phyloP scores from a whole-genome alignment of 257 asterid species.

The Verbascum thapsus region DNA sequence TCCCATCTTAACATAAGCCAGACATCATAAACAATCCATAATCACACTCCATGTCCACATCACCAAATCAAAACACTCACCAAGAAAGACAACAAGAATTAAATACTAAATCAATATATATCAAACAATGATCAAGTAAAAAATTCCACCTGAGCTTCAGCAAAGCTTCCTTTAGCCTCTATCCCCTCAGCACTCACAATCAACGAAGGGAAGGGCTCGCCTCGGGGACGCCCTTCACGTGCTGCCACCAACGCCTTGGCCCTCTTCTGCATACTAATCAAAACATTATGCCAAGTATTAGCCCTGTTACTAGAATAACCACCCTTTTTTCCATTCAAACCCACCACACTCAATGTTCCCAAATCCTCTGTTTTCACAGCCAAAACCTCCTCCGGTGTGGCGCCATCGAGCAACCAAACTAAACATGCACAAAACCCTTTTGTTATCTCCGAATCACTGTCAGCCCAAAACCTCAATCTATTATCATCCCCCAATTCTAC shows the following conservation, averaged over 20 bases:
- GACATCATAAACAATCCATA: slow-evolving; percentile 8
- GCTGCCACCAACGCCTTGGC: slow-evolving; percentile 65
- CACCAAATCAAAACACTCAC: neutral
- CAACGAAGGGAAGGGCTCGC: slow-evolving; percentile 75
- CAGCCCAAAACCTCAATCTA: slow-evolving; percentile 55
- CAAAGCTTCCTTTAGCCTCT: slow-evolving; percentile 85
- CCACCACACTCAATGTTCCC: slow-evolving; percentile 56
- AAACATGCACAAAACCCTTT: slow-evolving; percentile 89
- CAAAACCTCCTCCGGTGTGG: slow-evolving; percentile 63
- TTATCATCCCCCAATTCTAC: slow-evolving; percentile 48
- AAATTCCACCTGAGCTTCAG: slow-evolving; percentile 78
- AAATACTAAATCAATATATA: neutral
- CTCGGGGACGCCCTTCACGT: slow-evolving; percentile 56
- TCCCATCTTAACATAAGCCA: slow-evolving; percentile 4
- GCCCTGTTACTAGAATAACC: slow-evolving; percentile 56
- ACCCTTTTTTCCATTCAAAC: slow-evolving; percentile 46
- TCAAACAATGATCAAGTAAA: neutral
- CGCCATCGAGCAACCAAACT: slow-evolving; percentile 85
- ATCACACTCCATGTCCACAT: slow-evolving; percentile 31
- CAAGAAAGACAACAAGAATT: neutral
- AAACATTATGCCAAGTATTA: slow-evolving; percentile 94
- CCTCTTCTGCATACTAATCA: slow-evolving; percentile 90
- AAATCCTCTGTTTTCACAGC: slow-evolving; percentile 76
- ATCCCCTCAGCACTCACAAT: slow-evolving; percentile 64
- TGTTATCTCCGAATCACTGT: slow-evolving; percentile 91